phyloP scores from a whole-genome alignment of 148 eudicot genomes.

The Rhododendron griersonianum region DNA sequence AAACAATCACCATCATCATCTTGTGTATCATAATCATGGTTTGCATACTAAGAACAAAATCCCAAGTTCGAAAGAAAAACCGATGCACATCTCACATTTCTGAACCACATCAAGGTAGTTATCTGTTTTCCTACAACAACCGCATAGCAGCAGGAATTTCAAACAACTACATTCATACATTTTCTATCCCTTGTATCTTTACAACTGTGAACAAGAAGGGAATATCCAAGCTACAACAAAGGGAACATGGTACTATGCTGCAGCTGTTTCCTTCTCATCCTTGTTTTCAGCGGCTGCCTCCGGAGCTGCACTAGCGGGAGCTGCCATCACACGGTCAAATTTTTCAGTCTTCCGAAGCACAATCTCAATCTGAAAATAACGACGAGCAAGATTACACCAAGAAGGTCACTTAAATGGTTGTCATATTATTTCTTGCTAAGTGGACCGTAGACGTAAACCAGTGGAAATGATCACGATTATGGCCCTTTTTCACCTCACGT shows the following conservation, averaged over 20 bases:
- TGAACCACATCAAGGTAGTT: not conserved
- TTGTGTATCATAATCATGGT: not conserved
- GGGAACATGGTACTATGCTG: not conserved
- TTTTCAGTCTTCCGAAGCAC: slow-evolving; percentile 70
- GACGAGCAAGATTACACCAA: not conserved
- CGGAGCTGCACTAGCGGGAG: slow-evolving; percentile 10
- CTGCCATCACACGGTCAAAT: slow-evolving; percentile 43
- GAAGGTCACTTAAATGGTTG: not conserved
- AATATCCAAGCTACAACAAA: slow-evolving; percentile 6
- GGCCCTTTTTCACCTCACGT: not conserved
- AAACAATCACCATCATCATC: not conserved
- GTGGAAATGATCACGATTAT: not conserved
- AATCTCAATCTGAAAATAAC: slow-evolving; percentile 54
- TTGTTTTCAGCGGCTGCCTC: slow-evolving; percentile 15
- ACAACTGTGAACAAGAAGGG: not conserved
- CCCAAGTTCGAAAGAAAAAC: not conserved
- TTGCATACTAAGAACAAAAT: not conserved
- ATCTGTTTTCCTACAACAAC: not conserved
- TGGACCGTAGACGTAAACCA: not conserved
- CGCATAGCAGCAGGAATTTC: not conserved
- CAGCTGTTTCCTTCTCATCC: slow-evolving; percentile 28
- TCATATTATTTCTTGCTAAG: not conserved
- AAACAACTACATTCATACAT: not conserved
- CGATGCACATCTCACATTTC: not conserved
- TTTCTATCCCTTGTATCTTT: slow-evolving; percentile 2